Conservation (phyloP, 2,329 filamentous ascomycete genomes). For the Aureobasidium subglaciale region DNA sequence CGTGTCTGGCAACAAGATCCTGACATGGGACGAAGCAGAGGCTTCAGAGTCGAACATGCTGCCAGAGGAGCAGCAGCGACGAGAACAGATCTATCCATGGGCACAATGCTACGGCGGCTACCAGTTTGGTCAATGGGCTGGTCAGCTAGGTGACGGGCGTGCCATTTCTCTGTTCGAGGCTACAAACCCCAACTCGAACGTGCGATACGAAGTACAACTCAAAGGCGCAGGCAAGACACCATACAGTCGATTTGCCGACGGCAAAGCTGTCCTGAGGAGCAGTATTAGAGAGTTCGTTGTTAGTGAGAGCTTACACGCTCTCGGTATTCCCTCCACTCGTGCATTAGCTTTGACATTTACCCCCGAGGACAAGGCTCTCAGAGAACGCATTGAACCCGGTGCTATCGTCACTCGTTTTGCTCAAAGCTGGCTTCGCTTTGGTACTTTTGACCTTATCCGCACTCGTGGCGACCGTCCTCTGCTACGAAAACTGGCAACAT, state of each 20-base stretch:
- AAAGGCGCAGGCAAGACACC: slow-evolving; percentile 92
- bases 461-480: slow-evolving; percentile 70
- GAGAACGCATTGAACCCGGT: slow-evolving; percentile 79
- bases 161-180: slow-evolving; percentile 92
- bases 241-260: slow-evolving; percentile 93
- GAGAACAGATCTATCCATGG: slow-evolving; percentile 81
- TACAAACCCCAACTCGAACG: slow-evolving; percentile 64
- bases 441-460: slow-evolving; percentile 91
- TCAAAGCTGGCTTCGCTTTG: slow-evolving; percentile 82
- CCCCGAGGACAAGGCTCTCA: slow-evolving; percentile 62
- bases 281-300: slow-evolving; percentile 93
- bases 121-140: slow-evolving; percentile 74
- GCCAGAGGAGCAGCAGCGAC: slow-evolving; percentile 49
- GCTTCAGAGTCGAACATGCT: slow-evolving; percentile 16
- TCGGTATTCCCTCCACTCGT: slow-evolving; percentile 78
- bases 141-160: slow-evolving; percentile 88
- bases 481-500: slow-evolving; percentile 68
- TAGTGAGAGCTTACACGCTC: slow-evolving; percentile 78
- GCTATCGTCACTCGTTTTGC: slow-evolving; percentile 91
- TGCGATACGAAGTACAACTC: slow-evolving; percentile 81
- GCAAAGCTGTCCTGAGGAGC: slow-evolving; percentile 83
- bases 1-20: slow-evolving; percentile 74
- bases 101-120: slow-evolving; percentile 92
- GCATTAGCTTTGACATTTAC: slow-evolving; percentile 75
- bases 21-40: slow-evolving; percentile 64